Conservation (phyloP, 345 rosid genomes). For the Isatis tinctoria region DNA sequence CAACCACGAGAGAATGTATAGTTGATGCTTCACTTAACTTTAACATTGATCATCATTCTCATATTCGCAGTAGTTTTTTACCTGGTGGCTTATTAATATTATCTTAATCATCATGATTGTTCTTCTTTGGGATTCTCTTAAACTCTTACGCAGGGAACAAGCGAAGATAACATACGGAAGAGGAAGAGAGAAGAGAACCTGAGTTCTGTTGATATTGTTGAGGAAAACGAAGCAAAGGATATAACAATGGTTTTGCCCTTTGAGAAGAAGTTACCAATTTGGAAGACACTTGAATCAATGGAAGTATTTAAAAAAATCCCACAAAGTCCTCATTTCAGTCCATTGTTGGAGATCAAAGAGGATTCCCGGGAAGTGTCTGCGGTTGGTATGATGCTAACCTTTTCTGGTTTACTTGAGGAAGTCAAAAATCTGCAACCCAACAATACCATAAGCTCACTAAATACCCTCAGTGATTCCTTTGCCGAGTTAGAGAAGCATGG, state of each 20-base stretch:
- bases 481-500: constrained; percentile 51
- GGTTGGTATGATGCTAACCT: constrained; percentile 58
- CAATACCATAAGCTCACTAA: constrained; percentile 28
- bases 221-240: not conserved
- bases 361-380: constrained; percentile 63
- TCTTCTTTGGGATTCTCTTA: not conserved
- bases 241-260: constrained; percentile 35
- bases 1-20: not conserved
- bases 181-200: not conserved
- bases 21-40: not conserved
- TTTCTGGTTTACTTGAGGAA: constrained; percentile 48
- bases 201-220: not conserved
- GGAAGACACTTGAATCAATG: constrained; percentile 59
- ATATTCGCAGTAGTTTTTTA: not conserved
- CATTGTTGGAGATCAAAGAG: constrained; percentile 44
- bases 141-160: not conserved
- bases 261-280: constrained; percentile 45
- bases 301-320: constrained; percentile 36
- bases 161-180: not conserved
- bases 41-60: not conserved
- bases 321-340: constrained; percentile 62
- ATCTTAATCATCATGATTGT: not conserved
- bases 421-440: constrained; percentile 33
- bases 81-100: not conserved
- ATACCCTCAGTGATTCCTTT: constrained; percentile 44